Percentiles rank a stretch among this genome's conserved stretches.
Conservation (phyloP, 176 grass and related monocot genomes). For the Lolium perenne region DNA sequence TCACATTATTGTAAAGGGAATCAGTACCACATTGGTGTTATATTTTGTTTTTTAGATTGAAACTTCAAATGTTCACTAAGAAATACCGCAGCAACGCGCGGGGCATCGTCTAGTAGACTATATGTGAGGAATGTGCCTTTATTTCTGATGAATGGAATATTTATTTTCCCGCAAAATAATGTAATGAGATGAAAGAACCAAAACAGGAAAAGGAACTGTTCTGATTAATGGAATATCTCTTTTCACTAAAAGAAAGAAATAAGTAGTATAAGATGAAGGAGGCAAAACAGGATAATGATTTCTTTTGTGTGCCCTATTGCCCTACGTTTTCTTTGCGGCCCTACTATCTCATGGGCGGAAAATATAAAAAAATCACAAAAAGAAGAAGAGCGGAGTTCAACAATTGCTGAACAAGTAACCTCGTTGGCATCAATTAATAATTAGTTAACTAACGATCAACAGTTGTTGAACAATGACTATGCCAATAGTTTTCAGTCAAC, state of each 20-base stretch:
- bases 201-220: not conserved
- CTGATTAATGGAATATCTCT: not conserved
- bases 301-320: not conserved
- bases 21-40: too few relatives aligned
- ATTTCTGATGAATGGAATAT: not conserved
- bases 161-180: not conserved
- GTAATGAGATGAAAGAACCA: not conserved
- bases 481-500: not conserved
- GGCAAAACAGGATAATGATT: not conserved
- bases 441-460: not conserved
- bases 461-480: constrained; percentile 3
- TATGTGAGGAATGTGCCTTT: not conserved
- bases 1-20: too few relatives aligned
- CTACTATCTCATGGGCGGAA: not conserved
- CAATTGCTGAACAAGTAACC: not conserved
- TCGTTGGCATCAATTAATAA: not conserved
- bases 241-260: not conserved
- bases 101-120: not conserved
- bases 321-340: not conserved
- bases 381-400: not conserved
- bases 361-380: not conserved
- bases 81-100: too few relatives aligned
- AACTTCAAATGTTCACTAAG: too few relatives aligned
- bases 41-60: too few relatives aligned
- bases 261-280: not conserved